A percentile compares a stretch with the other conserved stretches of the same genome.
phyloP scores from a whole-genome alignment of 2,329 filamentous ascomycete species.

The Acrocalymma vagum region DNA sequence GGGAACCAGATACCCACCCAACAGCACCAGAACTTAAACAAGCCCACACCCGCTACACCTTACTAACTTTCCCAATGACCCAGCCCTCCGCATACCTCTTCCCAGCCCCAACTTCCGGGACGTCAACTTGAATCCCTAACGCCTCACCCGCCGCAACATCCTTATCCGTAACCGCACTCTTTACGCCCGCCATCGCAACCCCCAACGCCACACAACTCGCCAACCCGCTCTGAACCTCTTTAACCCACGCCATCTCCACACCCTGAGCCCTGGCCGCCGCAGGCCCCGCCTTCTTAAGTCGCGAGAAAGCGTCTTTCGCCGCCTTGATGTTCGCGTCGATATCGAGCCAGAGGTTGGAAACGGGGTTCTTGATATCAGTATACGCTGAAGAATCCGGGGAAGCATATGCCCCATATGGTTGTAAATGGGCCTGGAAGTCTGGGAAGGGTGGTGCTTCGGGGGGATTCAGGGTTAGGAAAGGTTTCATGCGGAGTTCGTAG shows the following conservation, averaged over 20 bases:
- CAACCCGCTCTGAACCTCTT: slow-evolving; percentile 38
- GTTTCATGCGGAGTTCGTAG: slow-evolving; percentile 87
- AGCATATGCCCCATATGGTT: slow-evolving; percentile 39
- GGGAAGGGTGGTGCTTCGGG: slow-evolving; percentile 73
- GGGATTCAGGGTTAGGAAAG: slow-evolving; percentile 74
- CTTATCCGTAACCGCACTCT: slow-evolving; percentile 18
- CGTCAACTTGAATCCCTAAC: slow-evolving; percentile 40
- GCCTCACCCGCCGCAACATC: slow-evolving; percentile 6
- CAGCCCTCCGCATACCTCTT: slow-evolving; percentile 56
- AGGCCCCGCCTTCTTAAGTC: slow-evolving; percentile 47
- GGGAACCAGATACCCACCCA: too few species aligned
- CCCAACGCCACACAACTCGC: slow-evolving; percentile 45
- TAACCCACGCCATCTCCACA: slow-evolving; percentile 49
- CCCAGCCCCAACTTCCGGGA: slow-evolving; percentile 45
- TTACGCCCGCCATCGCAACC: slow-evolving; percentile 36
- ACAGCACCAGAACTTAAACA: neutral
- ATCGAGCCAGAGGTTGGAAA: slow-evolving; percentile 28
- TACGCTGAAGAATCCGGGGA: slow-evolving; percentile 16
- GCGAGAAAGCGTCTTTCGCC: slow-evolving; percentile 45
- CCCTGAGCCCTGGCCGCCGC: slow-evolving; percentile 42
- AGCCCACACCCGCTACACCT: slow-evolving; percentile 10
- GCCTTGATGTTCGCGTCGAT: slow-evolving; percentile 37
- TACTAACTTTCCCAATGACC: slow-evolving; percentile 53
- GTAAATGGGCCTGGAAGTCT: slow-evolving; percentile 59
- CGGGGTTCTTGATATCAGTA: slow-evolving; percentile 10